A percentile compares a stretch with the other conserved stretches of the same genome.
These are phyloP conservation scores for Acacia acuminata DNA, from an alignment of 306 rosid species.

Conservation along the genomic window DNA sequence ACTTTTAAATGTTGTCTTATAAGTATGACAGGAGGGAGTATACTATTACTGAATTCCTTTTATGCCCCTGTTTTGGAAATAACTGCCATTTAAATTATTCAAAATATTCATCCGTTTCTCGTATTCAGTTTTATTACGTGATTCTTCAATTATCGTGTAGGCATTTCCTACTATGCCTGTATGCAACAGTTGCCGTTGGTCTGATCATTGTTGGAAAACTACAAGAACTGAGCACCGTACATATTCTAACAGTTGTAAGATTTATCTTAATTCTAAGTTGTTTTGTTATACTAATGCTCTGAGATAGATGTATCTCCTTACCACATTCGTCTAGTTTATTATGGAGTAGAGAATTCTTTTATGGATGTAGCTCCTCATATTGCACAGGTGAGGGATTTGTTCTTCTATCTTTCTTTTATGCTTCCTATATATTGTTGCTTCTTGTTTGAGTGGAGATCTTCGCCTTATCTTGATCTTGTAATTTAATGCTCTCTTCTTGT, in stretches of 20 bases:
- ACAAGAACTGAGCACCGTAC: conserved; percentile 61
- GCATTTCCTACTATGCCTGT: conserved; percentile 88
- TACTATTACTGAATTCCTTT: too few species aligned
- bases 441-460: not conserved
- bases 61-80: too few species aligned
- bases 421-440: conserved; percentile 13
- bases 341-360: conserved; percentile 77
- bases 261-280: conserved; percentile 19
- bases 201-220: conserved; percentile 79
- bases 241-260: conserved; percentile 54
- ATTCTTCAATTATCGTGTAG: conserved; percentile 53
- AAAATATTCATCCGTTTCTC: not conserved
- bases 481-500: not conserved
- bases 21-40: too few species aligned
- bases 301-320: conserved; percentile 14
- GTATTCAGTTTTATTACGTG: conserved; percentile 28
- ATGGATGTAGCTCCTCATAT: conserved; percentile 73
- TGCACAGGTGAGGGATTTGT: conserved; percentile 61
- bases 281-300: conserved; percentile 36
- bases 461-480: not conserved
- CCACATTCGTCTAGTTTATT: conserved; percentile 65
- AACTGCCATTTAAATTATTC: too few species aligned
- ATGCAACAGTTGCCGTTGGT: conserved; percentile 71
- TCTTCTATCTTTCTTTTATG: not conserved
- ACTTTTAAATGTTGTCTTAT: too few species aligned